These are phyloP conservation scores for Pseudozyma sp. DNA, from an alignment of 1,284 basidiomycete genomes.

Conservation along the genomic window DNA sequence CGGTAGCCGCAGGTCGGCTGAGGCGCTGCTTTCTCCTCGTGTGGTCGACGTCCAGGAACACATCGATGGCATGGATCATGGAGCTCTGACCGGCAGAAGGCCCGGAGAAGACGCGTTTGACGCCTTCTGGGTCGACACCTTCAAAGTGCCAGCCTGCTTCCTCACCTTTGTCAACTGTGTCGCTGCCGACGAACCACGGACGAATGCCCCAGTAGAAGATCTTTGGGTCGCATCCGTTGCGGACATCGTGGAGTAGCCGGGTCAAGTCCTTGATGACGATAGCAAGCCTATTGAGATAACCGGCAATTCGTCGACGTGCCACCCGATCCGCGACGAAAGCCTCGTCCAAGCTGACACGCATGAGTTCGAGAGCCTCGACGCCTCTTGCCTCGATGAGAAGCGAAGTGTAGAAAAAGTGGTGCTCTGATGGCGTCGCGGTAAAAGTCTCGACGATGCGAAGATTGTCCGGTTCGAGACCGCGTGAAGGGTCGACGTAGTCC, in stretches of 20 bases:
- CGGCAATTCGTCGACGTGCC: slow-evolving; percentile 71
- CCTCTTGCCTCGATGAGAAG: slow-evolving; percentile 92
- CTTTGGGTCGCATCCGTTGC: slow-evolving; percentile 80
- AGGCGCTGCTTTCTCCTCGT: slow-evolving; percentile 54
- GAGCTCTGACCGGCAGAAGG: slow-evolving; percentile 91
- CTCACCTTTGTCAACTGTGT: slow-evolving; percentile 71
- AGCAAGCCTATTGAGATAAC: slow-evolving; percentile 78
- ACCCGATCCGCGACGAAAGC: slow-evolving; percentile 86
- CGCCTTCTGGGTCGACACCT: slow-evolving; percentile 74
- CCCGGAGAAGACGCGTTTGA: slow-evolving; percentile 74
- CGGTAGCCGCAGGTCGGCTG: slow-evolving; percentile 21
- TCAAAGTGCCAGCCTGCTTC: slow-evolving; percentile 81
- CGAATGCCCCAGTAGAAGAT: slow-evolving; percentile 86
- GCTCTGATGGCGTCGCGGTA: slow-evolving; percentile 84
- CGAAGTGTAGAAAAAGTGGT: slow-evolving; percentile 88
- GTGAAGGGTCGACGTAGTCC: slow-evolving; percentile 70
- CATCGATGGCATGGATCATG: slow-evolving; percentile 86
- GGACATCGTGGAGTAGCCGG: slow-evolving; percentile 70
- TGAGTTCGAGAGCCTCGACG: slow-evolving; percentile 83
- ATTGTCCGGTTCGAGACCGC: slow-evolving; percentile 62
- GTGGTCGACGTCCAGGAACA: slow-evolving; percentile 87
- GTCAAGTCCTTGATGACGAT: slow-evolving; percentile 73
- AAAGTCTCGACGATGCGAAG: slow-evolving; percentile 76
- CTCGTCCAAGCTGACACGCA: slow-evolving; percentile 91
- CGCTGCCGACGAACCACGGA: slow-evolving; percentile 91